Evolutionary conservation across 139 green algal genomes (phyloP), one percentile per base, ranked within the genome.

Genomic region (Eudorina sp.): DNA sequence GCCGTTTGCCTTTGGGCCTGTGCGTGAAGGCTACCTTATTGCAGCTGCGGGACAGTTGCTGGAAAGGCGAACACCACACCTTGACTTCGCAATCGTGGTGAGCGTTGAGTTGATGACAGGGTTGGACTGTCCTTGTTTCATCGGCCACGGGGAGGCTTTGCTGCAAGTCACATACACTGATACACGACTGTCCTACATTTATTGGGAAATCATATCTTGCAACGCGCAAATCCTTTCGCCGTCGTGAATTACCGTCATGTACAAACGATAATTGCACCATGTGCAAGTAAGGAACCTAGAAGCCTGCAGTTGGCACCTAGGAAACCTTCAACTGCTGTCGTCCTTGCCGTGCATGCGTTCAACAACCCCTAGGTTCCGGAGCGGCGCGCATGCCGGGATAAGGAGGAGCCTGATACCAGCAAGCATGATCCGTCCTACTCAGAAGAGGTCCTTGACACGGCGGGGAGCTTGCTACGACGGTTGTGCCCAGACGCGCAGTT

Each of bases 321-420:
- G n/a, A n/a, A n/a, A n/a, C n/a, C n/a, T n/a, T n/a, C n/a, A n/a
- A n/a, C 51, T 58, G 13, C 51, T 58, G 51, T 16, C 51, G 51
- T 58, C 13, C 51, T 58, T 58, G 51, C 51, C 51, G 13, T 58
- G 51, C 16, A 58, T 16, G 13, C 16, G 51, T 58, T 58, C 13
- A 25, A 58, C 51, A 16, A 58, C 51, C 64, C 36, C 58, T 66
- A 93, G 90, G 76, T 93, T 4, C 90, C 90, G n/a, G 90, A 93
- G 66, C 82, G 90, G 18, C 77, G 90, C 7, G 90, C 87, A 0
- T 93, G 90, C 46, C 76, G 83, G 8, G 77, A 93, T 51, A 69
- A 84, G 31, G 69, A 51, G 1, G 87, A 93, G 78, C 36, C 46
- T 21, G 88, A 93, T 46, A 77, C 83, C 21, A 89, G 79, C 18